phyloP scores from a whole-genome alignment of 2,329 filamentous ascomycete genomes.

The Alternaria novae-zelandiae region DNA sequence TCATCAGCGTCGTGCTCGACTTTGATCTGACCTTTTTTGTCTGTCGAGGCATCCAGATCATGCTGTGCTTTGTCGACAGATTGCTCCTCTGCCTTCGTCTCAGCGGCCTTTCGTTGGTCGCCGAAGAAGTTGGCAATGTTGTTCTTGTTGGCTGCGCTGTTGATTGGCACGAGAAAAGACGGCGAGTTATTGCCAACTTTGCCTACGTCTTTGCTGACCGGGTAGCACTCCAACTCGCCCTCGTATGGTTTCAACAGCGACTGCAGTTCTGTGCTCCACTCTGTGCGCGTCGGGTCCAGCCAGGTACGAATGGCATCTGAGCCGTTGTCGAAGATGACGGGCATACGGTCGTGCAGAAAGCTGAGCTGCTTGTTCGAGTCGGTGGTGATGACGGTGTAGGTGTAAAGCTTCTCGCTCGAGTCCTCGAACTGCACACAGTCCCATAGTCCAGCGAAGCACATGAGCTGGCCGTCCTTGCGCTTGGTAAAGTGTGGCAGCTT shows the following conservation, averaged over 20 bases:
- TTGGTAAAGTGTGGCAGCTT: conserved; percentile 86
- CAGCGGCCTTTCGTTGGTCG: conserved; percentile 56
- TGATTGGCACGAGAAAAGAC: conserved; percentile 79
- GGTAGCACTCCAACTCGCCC: conserved; percentile 82
- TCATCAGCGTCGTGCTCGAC: conserved; percentile 51
- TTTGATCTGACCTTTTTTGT: conserved; percentile 34
- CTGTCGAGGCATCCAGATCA: conserved; percentile 14
- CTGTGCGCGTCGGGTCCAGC: conserved; percentile 74
- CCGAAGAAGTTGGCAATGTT: conserved; percentile 95
- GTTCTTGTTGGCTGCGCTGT: conserved; percentile 85
- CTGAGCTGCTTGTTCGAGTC: conserved; percentile 80
- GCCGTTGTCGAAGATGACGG: conserved; percentile 82
- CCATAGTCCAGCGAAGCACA: conserved; percentile 93
- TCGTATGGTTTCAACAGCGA: conserved; percentile 77
- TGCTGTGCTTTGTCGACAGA: conserved; percentile 28
- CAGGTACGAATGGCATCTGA: conserved; percentile 74
- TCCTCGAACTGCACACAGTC: conserved; percentile 83
- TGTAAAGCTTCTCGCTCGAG: conserved; percentile 74
- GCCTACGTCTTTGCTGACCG: conserved; percentile 85
- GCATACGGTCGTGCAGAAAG: conserved; percentile 95
- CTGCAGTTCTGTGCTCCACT: conserved; percentile 83
- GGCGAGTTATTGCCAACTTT: conserved; percentile 94
- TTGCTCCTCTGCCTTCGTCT: conserved; percentile 20
- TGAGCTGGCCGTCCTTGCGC: conserved; percentile 79
- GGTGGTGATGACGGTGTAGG: conserved; percentile 94